Base-by-base conservation (phyloP, 2,329 filamentous ascomycete species). In the Tolypocladium cylindrosporum region DNA sequence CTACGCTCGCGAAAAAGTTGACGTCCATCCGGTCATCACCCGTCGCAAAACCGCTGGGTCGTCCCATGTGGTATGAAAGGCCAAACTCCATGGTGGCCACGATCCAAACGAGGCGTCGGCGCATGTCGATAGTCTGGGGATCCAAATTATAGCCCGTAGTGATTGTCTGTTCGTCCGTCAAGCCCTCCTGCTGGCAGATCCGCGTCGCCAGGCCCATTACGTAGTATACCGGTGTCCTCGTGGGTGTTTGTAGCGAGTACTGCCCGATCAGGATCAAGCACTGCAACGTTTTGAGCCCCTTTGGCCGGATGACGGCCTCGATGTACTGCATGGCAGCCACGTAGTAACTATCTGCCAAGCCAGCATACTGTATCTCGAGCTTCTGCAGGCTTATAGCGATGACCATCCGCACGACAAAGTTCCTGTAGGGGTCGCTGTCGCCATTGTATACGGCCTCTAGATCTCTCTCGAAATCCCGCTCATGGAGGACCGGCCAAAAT, bases 381-480 rank as follows among this genome's bases (percentile, higher is more conserved):
- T 95, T 96, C 72, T 97, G 93, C 72, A 97, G 83, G 70, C 91
- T 93, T 67, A 97, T 96, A 37, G 94, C 93, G 67, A 97, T 86
- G 56, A 97, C 90, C 84, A 97, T 92, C 59, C 90, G 87, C 55
- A 95, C 77, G 51, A 93, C 83, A 66, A 97, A 97, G 66, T 94
- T 91, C 68, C 92, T 87, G 70, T 92, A 93, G 0, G 91, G 80
- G 64, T 96, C 89, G 6, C 75, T 80, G 57, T 86, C 87, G 55
- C 89, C 89, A 61, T 82, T 79, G 68, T 93, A 95, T 4, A 96
- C 91, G 37, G 88, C 86, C 58, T 95, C 83, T 40, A 97, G 77
- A 61, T 96, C 90, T 61, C 81, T 77, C 34, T 83, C 80, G 61
- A 97, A 89, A 13, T 85, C 83, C 27, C 85, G 86, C 69, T 97